Base-by-base conservation (phyloP, 2,329 filamentous ascomycete species). In the Hypoxylon sp. region DNA sequence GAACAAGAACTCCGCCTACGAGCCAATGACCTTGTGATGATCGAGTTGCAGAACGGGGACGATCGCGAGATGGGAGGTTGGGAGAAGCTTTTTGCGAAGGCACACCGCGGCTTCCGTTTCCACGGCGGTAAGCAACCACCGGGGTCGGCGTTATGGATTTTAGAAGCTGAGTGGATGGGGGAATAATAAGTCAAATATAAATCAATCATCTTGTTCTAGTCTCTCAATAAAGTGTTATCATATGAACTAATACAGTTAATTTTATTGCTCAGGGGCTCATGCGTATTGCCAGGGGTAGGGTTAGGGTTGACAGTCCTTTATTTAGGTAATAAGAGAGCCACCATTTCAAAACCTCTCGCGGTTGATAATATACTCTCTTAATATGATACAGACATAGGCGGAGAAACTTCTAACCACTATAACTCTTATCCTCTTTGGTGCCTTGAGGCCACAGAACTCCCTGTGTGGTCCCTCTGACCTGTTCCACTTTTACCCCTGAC, bases 51-150 rank as follows among this genome's bases (percentile, higher is more conserved):
- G 9, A 66, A 66, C 45, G 50, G 23, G 9, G 50, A 55, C 3
- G 63, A 69, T 23, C 50, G 63, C 2, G 66, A 64, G 52, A 39
- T 66, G 41, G 32, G n/a, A 4, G 59, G 58, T n/a, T 69, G 46
- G 47, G 46, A 29, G n/a, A n/a, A 34, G 6, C 59, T 69, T 11
- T 66, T 69, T 25, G 32, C 45, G 11, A 25, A 41, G 27, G 51
- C 63, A 30, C 34, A 39, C 25, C 55, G 39, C 1, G 46, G 63
- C 8, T 61, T 67, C 27, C 21, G 23, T n/a, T 69, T 69, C 41
- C 11, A 59, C 6, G 59, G 59, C 4, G 55, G 50, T n/a, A 63
- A 23, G 2, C 52, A 43, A 16, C 56, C 60, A 1, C 46, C 37
- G 6, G 43, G 39, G 6, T 55, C 62, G 9, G 30, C 14, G 11